phyloP scores from a whole-genome alignment of 768 basidiomycete species.

The Kwoniella botswanensis region DNA sequence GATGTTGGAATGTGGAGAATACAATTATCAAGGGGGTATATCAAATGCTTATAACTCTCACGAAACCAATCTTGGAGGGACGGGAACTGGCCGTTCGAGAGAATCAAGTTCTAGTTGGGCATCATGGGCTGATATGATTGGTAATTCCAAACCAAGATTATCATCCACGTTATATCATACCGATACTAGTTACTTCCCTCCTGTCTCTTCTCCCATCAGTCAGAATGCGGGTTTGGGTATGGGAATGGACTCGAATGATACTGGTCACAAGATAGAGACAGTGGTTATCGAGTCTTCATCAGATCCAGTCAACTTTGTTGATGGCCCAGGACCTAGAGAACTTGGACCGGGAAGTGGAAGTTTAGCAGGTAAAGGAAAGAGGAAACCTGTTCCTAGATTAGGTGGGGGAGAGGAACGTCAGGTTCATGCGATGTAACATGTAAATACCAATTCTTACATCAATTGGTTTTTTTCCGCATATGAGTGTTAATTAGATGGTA shows the following conservation, averaged over 20 bases:
- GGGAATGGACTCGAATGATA: slow-evolving; percentile 13
- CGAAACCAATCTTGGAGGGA: slow-evolving; percentile 6
- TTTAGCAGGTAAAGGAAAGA: slow-evolving; percentile 22
- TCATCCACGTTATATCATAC: slow-evolving; percentile 7
- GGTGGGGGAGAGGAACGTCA: slow-evolving; percentile 8
- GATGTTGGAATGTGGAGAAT: slow-evolving; percentile 10
- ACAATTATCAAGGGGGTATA: not conserved
- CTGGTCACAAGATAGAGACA: not conserved
- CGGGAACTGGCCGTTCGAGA: slow-evolving; percentile 10
- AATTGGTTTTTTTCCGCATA: not conserved
- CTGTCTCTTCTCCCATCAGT: slow-evolving; percentile 1
- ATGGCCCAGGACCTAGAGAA: not conserved
- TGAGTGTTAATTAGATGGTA: not conserved
- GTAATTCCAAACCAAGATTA: not conserved
- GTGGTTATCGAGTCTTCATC: slow-evolving; percentile 4
- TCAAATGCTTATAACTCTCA: not conserved
- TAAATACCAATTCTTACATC: not conserved
- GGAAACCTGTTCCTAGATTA: slow-evolving; percentile 33
- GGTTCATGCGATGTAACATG: slow-evolving; percentile 5
- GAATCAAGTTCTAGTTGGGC: slow-evolving; percentile 12
- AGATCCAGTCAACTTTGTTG: slow-evolving; percentile 10
- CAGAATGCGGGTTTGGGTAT: slow-evolving; percentile 15
- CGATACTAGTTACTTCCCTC: slow-evolving; percentile 27
- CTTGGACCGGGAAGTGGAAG: slow-evolving; percentile 16
- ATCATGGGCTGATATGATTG: slow-evolving; percentile 5